phyloP scores from a whole-genome alignment of 2,329 filamentous ascomycete genomes.

The Zasmidium citrigriseum region DNA sequence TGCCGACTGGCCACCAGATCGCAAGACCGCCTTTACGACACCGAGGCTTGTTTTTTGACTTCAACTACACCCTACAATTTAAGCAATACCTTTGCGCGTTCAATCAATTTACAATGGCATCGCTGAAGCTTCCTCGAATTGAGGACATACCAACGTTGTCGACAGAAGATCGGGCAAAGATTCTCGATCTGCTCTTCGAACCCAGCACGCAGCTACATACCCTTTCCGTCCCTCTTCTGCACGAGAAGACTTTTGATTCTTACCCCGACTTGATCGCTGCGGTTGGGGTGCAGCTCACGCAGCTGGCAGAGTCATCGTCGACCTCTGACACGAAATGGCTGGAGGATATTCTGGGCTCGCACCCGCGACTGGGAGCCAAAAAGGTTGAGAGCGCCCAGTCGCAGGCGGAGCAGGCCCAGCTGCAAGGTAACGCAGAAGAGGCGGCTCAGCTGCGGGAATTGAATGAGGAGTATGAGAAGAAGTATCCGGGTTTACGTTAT shows the following conservation, averaged over 20 bases:
- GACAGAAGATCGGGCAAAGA: constrained; percentile 54
- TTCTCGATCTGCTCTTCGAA: constrained; percentile 83
- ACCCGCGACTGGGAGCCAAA: constrained; percentile 80
- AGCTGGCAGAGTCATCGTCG: constrained; percentile 56
- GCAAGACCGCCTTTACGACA: background rate
- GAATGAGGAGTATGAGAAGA: constrained; percentile 78
- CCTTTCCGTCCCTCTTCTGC: constrained; percentile 69
- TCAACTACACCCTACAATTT: background rate
- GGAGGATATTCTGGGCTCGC: constrained; percentile 73
- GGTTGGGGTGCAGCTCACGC: constrained; percentile 63
- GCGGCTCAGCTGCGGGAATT: constrained; percentile 59
- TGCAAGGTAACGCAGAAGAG: constrained; percentile 60
- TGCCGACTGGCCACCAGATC: background rate
- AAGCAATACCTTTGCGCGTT: background rate
- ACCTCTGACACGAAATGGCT: constrained; percentile 59
- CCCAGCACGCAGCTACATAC: constrained; percentile 73
- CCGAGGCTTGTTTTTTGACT: background rate
- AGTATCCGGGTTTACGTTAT: constrained; percentile 80
- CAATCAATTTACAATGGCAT: constrained; percentile 15
- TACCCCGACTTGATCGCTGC: constrained; percentile 71
- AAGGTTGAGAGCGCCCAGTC: constrained; percentile 82
- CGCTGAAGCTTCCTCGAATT: constrained; percentile 57
- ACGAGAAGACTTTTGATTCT: constrained; percentile 59
- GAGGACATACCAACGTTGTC: constrained; percentile 58
- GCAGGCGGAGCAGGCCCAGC: constrained; percentile 75